Base-by-base conservation (phyloP, 2,329 filamentous ascomycete genomes). In the Trichoderma hamatum region DNA sequence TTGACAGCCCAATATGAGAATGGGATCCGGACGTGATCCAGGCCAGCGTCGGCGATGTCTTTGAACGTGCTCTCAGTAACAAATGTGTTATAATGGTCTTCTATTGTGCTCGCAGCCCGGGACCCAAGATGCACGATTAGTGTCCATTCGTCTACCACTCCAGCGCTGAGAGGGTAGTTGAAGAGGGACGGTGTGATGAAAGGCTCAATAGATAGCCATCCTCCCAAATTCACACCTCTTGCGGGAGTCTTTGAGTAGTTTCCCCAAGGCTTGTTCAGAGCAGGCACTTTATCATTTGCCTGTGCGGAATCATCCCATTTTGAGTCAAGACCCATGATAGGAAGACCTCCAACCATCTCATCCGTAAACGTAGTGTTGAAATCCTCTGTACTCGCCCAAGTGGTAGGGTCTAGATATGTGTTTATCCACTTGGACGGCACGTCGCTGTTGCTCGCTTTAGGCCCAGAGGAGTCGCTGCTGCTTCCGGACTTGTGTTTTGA, bases 131-230 rank as follows among this genome's bases (percentile, higher is more conserved):
- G 86, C 55, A 84, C 80, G 70, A 88, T 89, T 28, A 98, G 84
- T 0, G 92, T 97, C 80, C 88, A 98, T 79, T 99, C 96, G 76
- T 99, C 96, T 21, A 98, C 85, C 52, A 98, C 88, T 5, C 88
- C 82, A 82, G 89, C 73, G 19, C 78, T 77, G 5, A 84, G 82
- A 76, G 91, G 93, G 71, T 86, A 86, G 71, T 88, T 82, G 81
- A 99, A 99, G 30, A 97, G 85, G 0, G 94, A 97, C 0, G 96
- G 96, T 4, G 93, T 95, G 77, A 99, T 98, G 78, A 97, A 97
- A 0, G 96, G 96, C 76, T 99, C 96, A 14, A 99, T 82, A 3
- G 91, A 92, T 1, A 99, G 86, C 96, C 96, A 99, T 14, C 96
- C 96, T 62, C 96, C 96, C 1, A 98, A 78, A 75, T 97, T 98